Evolutionary conservation across 306 rosid species (phyloP), one percentile per base, ranked within the genome.

Genomic region (Clitoria ternatea): DNA sequence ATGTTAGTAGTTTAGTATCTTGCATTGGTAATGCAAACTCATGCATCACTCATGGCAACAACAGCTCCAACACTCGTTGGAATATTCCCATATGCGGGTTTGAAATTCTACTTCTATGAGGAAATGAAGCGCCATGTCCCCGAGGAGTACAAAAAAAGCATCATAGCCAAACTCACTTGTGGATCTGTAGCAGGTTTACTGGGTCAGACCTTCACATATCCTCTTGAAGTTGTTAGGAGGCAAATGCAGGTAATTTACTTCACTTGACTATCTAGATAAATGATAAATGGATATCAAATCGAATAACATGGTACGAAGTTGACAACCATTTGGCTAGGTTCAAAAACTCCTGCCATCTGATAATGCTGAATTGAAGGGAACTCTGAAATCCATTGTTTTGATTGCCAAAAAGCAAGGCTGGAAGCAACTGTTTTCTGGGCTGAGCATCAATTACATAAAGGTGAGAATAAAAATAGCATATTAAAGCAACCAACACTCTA

Each of bases 171-270:
- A 78, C 92, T 94, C 48, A 82, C 81, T 0, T 90, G 97, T 67
- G 97, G 98, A 70, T 94, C 98, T 6, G 88, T 94, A 54, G 98
- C 97, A 15, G 98, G 98, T 77, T 75, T 94, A 62, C 67, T 94
- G 73, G 96, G 98, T 40, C 98, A 94, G 72, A 94, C 97, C 43
- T 89, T 94, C 83, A 94, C 97, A 29, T 94, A 90, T 69, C 97
- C 98, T 54, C 98, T 94, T 29, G 97, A 94, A 74, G 98, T 94
- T 78, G 97, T 91, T 33, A 83, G 98, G 89, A 85, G 98, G 80
- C 97, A 94, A 84, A 94, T 94, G 98, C 97, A 94, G 97, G 98
- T 89, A 83, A 36, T 22, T 39, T 65, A 40, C 69, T 66, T 40
- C 66, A 39, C 67, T 47, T 33, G 47, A 35, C 66, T 49, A 19